Conservation (phyloP, 164 flowering plant genomes). For the Kingdonia uniflora region DNA sequence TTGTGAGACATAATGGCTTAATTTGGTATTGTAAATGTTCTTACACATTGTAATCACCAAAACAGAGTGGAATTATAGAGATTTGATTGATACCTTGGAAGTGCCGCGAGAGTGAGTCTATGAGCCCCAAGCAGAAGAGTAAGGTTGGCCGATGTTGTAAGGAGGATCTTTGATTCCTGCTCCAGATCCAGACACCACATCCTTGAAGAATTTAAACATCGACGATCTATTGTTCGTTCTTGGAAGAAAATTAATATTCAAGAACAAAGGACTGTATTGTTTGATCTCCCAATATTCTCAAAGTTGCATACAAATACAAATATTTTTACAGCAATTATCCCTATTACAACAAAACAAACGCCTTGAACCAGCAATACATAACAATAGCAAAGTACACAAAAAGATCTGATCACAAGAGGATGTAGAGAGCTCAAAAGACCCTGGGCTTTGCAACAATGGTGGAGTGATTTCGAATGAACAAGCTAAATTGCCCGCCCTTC, state of each 20-base stretch:
- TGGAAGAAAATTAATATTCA: too few relatives aligned
- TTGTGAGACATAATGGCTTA: too few relatives aligned
- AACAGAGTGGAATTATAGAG: too few relatives aligned
- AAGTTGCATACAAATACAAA: too few relatives aligned
- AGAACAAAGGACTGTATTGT: too few relatives aligned
- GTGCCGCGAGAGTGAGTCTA: constrained; percentile 88
- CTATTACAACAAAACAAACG: too few relatives aligned
- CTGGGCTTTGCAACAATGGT: constrained; percentile 80
- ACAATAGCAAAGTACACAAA: not conserved
- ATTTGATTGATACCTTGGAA: constrained; percentile 45
- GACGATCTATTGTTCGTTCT: too few relatives aligned
- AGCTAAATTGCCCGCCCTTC: constrained; percentile 90
- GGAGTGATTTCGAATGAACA: constrained; percentile 85
- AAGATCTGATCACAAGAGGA: not conserved
- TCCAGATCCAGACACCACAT: constrained; percentile 89
- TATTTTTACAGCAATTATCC: too few relatives aligned
- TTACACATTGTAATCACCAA: too few relatives aligned
- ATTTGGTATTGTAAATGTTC: too few relatives aligned
- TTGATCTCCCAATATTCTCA: too few relatives aligned
- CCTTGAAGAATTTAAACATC: constrained; percentile 88
- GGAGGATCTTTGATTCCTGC: constrained; percentile 90
- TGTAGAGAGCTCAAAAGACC: constrained; percentile 12
- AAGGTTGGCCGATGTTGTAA: constrained; percentile 87
- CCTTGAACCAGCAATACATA: not conserved
- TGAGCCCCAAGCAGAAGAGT: constrained; percentile 93